Base-by-base conservation (phyloP, 495 filamentous ascomycete species). In the Lasiosphaeria hispida region DNA sequence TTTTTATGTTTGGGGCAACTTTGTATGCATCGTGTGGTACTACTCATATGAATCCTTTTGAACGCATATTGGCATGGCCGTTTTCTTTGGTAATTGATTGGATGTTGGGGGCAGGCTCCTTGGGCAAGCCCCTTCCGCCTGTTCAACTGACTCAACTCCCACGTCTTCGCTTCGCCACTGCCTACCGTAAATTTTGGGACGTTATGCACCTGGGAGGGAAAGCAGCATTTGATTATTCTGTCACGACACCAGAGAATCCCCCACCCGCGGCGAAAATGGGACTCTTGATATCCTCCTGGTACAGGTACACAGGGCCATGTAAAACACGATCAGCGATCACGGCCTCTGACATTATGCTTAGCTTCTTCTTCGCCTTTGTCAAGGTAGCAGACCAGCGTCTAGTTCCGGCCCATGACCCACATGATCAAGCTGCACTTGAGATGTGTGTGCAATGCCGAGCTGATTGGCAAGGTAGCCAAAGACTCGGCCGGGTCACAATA, bases 331-430 rank as follows among this genome's bases (percentile, higher is more conserved):
- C 37, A 10, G 38, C 30, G 33, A 42, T 45, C 17, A 39, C 34
- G 17, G 14, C 33, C 9, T 7, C 55, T 3, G 8, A 50, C 44
- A 15, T 42, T 45, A 13, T 57, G 44, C 47, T 57, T 23, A 43
- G 36, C 11, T 35, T 48, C 45, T 49, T 41, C 44, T 49, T 57
- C 18, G 13, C 39, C n/a, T 55, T 55, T 35, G 38, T n/a, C 17
- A 55, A 55, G 37, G 52, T 37, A 11, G 30, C 43, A 11, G 33
- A 36, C 55, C 44, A 49, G 10, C 63, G 66, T 77, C 45, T 73
- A 76, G 69, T 77, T 79, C 57, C 73, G 77, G 33, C 76, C 75
- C 10, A 57, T 78, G n/a, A 69, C 69, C 13, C 77, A 78, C 57
- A 72, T 71, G 19, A 67, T 77, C 30, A 78, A 78, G 50, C 68